Percentiles rank a stretch among this genome's conserved stretches.
These are phyloP conservation scores for Aspergillus ochraceus DNA, from an alignment of 2,329 filamentous ascomycete species.

Conservation along the genomic window DNA sequence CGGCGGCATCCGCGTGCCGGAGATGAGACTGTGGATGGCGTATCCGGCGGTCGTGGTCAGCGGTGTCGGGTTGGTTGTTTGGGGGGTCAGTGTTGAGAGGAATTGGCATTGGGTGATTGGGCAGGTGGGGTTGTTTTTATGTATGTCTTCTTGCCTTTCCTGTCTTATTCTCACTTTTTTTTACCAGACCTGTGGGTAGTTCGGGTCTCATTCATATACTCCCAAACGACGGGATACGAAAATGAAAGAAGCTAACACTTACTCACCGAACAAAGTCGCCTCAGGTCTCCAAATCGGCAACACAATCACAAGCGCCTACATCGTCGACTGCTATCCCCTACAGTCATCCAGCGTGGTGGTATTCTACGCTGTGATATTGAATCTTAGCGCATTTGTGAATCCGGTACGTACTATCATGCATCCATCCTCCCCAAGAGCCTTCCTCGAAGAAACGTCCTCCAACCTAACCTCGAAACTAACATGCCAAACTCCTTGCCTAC, in stretches of 20 bases:
- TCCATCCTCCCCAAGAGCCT: no score
- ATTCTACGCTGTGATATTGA: conserved; percentile 57
- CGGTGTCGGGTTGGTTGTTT: conserved; percentile 51
- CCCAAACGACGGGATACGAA: no score
- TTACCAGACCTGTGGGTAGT: background rate
- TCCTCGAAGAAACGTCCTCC: no score
- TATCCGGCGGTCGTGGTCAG: conserved; percentile 47
- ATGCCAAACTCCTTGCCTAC: background rate
- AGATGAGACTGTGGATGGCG: conserved; percentile 58
- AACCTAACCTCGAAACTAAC: background rate
- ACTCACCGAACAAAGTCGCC: conserved; percentile 39
- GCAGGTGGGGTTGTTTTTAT: conserved; percentile 57
- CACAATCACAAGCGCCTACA: conserved; percentile 53
- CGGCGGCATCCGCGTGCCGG: conserved; percentile 46
- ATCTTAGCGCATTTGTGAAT: conserved; percentile 50
- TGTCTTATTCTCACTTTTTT: no score
- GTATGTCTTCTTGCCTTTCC: conserved; percentile 31
- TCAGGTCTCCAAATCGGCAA: conserved; percentile 60
- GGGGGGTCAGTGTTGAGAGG: conserved; percentile 56
- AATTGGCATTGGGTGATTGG: conserved; percentile 59
- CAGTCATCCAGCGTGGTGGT: conserved; percentile 56
- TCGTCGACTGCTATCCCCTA: conserved; percentile 57
- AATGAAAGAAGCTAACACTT: background rate
- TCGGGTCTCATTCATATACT: no score
- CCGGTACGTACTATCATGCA: conserved; percentile 41